These are phyloP conservation scores for Mucor sp. DNA, from an alignment of 371 early-diverging fungal genomes.

Conservation along the genomic window DNA sequence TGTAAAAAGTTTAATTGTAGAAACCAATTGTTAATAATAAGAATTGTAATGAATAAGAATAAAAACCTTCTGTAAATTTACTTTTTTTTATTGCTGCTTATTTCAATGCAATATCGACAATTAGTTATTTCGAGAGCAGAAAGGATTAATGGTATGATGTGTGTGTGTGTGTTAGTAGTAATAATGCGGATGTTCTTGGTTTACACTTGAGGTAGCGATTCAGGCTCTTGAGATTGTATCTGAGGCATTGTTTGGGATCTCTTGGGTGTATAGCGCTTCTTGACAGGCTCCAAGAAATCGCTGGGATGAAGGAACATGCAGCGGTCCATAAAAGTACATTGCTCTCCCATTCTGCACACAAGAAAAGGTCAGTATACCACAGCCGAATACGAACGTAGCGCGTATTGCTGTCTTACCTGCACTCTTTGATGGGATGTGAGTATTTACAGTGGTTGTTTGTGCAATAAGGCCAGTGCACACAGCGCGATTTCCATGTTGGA, in stretches of 20 bases:
- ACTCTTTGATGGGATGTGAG: conserved; percentile 50
- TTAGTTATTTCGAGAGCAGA: too few species aligned
- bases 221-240: neutral
- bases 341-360: conserved; percentile 46
- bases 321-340: conserved; percentile 42
- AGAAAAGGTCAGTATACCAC: neutral
- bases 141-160: neutral
- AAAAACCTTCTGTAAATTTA: too few species aligned
- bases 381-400: too few species aligned
- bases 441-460: conserved; percentile 67
- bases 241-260: neutral
- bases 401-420: conserved; percentile 42
- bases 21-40: too few species aligned
- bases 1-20: too few species aligned
- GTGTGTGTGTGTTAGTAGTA: neutral
- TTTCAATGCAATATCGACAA: too few species aligned
- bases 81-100: too few species aligned
- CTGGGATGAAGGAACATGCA: conserved; percentile 58
- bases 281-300: conserved; percentile 31
- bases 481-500: conserved; percentile 51
- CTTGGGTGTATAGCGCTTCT: conserved; percentile 2
- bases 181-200: neutral
- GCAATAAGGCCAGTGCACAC: conserved; percentile 61
- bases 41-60: too few species aligned
- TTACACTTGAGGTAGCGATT: neutral